These are phyloP conservation scores for Elsinoe perseae DNA, from an alignment of 2,329 filamentous ascomycete genomes.

Conservation along the genomic window DNA sequence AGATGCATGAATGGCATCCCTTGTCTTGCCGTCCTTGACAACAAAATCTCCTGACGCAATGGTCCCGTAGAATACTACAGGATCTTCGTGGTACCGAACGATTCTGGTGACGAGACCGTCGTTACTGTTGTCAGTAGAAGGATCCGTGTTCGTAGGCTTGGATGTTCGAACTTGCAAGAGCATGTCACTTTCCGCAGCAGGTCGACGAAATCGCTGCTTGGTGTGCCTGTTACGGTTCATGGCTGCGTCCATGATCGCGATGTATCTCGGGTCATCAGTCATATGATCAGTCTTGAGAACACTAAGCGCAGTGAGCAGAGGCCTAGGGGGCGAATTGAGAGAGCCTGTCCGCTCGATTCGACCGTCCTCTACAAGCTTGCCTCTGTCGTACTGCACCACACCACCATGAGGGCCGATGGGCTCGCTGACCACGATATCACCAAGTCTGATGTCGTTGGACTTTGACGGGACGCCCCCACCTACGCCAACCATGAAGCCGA, in stretches of 20 bases:
- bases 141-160: too few relatives aligned
- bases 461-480: constrained; percentile 21
- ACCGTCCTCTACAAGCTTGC: constrained; percentile 16
- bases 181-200: not conserved
- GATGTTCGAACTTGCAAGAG: too few relatives aligned
- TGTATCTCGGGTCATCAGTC: not conserved
- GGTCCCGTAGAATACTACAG: constrained; percentile 32
- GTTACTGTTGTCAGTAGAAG: not conserved
- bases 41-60: constrained; percentile 34
- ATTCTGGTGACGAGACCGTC: not conserved
- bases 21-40: constrained; percentile 12
- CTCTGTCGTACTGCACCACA: constrained; percentile 24
- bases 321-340: not conserved
- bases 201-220: not conserved
- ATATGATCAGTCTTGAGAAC: not conserved
- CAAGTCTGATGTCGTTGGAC: constrained; percentile 23
- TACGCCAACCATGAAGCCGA: constrained; percentile 24
- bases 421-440: constrained; percentile 25
- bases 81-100: constrained; percentile 1
- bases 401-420: constrained; percentile 19
- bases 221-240: not conserved
- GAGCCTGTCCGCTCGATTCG: not conserved
- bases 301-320: not conserved
- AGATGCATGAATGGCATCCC: constrained; percentile 18
- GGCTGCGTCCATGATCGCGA: not conserved